Percentiles rank a stretch among this genome's conserved stretches.
Evolutionary conservation across 2,329 filamentous ascomycete species (phyloP).

Genomic region (Phaeosphaeriaceae sp.): DNA sequence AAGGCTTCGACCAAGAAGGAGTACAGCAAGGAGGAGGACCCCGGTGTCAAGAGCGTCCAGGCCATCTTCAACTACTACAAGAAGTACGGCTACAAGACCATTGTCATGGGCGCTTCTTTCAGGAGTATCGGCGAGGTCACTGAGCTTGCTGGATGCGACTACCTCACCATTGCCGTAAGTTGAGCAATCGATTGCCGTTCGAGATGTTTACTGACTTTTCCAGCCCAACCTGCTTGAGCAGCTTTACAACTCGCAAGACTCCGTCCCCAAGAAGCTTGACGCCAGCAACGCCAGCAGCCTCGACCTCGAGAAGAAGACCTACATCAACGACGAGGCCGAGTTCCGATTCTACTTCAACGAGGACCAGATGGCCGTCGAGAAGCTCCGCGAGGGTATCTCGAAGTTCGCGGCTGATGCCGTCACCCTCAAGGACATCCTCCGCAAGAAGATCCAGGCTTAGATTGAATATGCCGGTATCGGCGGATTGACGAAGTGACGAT

Average conservation of each 20-base stretch:
- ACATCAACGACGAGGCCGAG: constrained; percentile 84
- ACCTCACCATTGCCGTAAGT: constrained; percentile 94
- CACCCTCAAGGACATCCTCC: constrained; percentile 90
- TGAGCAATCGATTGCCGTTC: not conserved
- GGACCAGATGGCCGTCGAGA: constrained; percentile 99
- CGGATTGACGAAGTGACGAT: constrained; percentile 31
- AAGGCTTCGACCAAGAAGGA: constrained; percentile 96
- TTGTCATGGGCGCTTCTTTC: constrained; percentile 99
- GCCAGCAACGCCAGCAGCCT: constrained; percentile 69
- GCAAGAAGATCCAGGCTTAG: constrained; percentile 74
- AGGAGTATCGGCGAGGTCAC: constrained; percentile 95
- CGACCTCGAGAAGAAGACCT: constrained; percentile 85
- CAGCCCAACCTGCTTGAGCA: constrained; percentile 93
- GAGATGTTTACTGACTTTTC: constrained; percentile 16
- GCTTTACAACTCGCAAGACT: constrained; percentile 80
- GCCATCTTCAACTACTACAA: constrained; percentile 99
- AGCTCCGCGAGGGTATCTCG: constrained; percentile 98
- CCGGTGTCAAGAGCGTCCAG: constrained; percentile 93
- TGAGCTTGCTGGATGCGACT: constrained; percentile 97
- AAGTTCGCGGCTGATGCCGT: constrained; percentile 97
- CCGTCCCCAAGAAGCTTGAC: constrained; percentile 93
- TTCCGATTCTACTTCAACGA: constrained; percentile 99
- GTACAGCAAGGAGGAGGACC: constrained; percentile 88
- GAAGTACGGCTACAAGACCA: constrained; percentile 98
- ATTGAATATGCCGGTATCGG: constrained; percentile 34